Evolutionary conservation across 2,329 filamentous ascomycete genomes (phyloP).

Genomic region (Nigrospora sphaerica): DNA sequence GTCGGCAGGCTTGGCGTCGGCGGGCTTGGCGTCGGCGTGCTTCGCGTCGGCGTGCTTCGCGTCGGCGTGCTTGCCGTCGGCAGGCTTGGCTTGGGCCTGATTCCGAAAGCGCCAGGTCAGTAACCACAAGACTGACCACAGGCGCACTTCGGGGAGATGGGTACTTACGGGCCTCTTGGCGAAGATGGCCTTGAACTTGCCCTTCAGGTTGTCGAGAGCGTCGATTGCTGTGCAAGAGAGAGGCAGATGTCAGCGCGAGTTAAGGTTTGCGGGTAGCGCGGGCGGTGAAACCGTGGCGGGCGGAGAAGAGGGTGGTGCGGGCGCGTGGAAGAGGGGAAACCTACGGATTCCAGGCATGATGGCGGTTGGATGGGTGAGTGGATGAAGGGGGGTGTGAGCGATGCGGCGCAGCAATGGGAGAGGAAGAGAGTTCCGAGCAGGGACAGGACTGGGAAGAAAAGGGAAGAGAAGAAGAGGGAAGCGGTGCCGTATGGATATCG

Average conservation of each 20-base stretch:
- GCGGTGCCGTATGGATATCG: background rate
- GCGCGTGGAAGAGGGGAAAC: conserved; percentile 17
- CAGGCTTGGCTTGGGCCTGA: conserved; percentile 2
- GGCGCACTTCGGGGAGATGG: background rate
- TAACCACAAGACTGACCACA: background rate
- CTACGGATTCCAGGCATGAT: conserved; percentile 48
- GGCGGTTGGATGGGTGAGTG: conserved; percentile 12
- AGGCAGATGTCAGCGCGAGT: conserved; percentile 8
- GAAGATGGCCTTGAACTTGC: conserved; percentile 47
- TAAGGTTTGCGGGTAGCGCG: background rate
- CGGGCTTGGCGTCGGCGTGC: conserved; percentile 6
- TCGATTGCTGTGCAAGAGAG: conserved; percentile 30
- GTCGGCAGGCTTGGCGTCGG: conserved; percentile 19
- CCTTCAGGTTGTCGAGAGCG: conserved; percentile 48
- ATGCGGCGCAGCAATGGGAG: background rate
- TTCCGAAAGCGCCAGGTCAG: background rate
- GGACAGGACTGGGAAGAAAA: background rate
- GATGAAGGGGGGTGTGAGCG: conserved; percentile 2
- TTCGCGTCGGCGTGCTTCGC: conserved; percentile 20
- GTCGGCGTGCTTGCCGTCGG: conserved; percentile 14
- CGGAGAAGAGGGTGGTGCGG: background rate
- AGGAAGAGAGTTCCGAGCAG: background rate
- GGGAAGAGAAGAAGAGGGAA: background rate
- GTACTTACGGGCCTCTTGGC: conserved; percentile 32
- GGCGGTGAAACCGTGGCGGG: background rate